Conservation (phyloP, 306 rosid genomes). For the Cajanus cajan region DNA sequence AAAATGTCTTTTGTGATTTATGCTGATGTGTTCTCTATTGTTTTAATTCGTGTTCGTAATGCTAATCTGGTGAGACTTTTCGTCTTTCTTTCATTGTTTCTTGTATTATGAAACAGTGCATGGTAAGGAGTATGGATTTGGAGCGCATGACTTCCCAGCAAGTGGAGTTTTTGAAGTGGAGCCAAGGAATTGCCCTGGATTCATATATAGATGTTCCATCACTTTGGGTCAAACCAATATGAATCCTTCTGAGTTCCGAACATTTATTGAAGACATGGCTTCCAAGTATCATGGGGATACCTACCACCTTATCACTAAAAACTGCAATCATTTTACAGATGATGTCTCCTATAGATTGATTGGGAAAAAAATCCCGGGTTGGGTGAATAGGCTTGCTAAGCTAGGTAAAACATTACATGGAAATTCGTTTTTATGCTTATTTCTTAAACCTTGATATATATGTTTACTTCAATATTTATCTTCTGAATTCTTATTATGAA, state of each 20-base stretch:
- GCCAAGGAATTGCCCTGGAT: constrained; percentile 93
- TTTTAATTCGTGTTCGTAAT: constrained; percentile 3
- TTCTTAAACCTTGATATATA: background rate
- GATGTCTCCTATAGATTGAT: constrained; percentile 69
- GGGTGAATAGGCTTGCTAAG: constrained; percentile 97
- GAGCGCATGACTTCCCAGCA: constrained; percentile 86
- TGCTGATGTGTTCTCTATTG: background rate
- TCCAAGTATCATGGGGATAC: constrained; percentile 93
- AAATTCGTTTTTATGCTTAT: constrained; percentile 13
- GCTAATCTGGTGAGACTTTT: constrained; percentile 4
- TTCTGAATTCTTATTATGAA: background rate
- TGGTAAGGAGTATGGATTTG: constrained; percentile 95
- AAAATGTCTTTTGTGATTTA: constrained; percentile 11
- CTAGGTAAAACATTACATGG: constrained; percentile 54
- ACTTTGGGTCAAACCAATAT: constrained; percentile 58
- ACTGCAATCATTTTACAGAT: constrained; percentile 94
- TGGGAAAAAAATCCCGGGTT: constrained; percentile 75
- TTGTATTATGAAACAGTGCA: constrained; percentile 52
- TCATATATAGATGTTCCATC: constrained; percentile 66
- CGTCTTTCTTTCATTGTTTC: background rate
- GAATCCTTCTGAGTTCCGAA: constrained; percentile 62
- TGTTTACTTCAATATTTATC: constrained; percentile 2
- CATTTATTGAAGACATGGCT: constrained; percentile 72
- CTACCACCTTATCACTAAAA: constrained; percentile 91
- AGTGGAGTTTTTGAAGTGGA: constrained; percentile 99